A percentile compares a stretch with the other conserved stretches of the same genome.
These are phyloP conservation scores for Diphasiastrum complanatum DNA, from an alignment of 83 land plant species.

Conservation along the genomic window DNA sequence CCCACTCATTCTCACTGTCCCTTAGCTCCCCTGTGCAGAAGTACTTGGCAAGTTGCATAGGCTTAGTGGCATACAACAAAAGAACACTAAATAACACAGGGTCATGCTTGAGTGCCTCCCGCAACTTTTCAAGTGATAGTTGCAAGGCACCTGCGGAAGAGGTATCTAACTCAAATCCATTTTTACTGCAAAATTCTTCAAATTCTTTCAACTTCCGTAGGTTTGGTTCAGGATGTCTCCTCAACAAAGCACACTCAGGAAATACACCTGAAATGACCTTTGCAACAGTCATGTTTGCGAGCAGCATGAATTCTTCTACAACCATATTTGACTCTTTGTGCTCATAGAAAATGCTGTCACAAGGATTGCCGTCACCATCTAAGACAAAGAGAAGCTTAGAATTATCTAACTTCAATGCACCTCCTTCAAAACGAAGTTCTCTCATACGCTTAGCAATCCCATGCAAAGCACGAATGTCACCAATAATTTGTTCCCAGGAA, in stretches of 20 bases:
- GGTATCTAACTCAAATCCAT: constrained; percentile 63
- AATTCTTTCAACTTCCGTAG: constrained; percentile 70
- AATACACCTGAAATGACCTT: constrained; percentile 67
- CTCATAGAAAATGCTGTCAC: constrained; percentile 50
- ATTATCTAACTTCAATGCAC: constrained; percentile 65
- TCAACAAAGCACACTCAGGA: constrained; percentile 74
- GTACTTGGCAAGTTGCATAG: constrained; percentile 86
- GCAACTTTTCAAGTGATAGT: constrained; percentile 48
- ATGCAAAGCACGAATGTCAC: constrained; percentile 50
- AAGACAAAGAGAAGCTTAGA: constrained; percentile 51
- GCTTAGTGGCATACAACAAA: constrained; percentile 62
- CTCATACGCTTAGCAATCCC: constrained; percentile 52
- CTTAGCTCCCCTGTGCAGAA: constrained; percentile 74
- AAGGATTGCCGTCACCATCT: constrained; percentile 74
- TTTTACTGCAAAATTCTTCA: constrained; percentile 70
- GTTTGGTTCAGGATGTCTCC: constrained; percentile 91
- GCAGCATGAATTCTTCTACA: constrained; percentile 91
- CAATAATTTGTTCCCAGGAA: constrained; percentile 53
- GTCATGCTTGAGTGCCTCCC: constrained; percentile 63
- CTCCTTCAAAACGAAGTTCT: constrained; percentile 53
- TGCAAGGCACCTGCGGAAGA: constrained; percentile 68
- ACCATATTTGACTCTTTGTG: constrained; percentile 59
- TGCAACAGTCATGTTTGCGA: constrained; percentile 87
- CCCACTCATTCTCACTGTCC: constrained; percentile 54
- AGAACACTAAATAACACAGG: constrained; percentile 66